These are phyloP conservation scores for Microbotryum lychnidis-dioicae DNA, from an alignment of 1,284 basidiomycete genomes.

Conservation along the genomic window DNA sequence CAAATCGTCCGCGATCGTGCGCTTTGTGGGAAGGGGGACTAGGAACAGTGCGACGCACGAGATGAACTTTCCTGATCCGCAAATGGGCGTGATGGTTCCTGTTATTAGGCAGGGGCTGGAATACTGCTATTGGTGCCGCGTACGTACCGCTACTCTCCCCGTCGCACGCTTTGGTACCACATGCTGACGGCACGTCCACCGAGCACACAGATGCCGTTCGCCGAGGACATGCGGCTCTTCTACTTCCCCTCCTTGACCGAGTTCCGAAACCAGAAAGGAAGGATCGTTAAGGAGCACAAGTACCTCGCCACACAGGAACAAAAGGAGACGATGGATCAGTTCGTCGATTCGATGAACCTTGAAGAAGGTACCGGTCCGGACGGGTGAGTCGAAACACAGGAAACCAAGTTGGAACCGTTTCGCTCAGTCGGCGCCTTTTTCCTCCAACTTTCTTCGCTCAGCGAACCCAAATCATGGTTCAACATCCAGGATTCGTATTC, in stretches of 20 bases:
- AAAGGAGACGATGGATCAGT: conserved; percentile 59
- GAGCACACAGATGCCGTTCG: conserved; percentile 72
- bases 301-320: conserved; percentile 75
- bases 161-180: background rate
- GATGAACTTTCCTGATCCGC: conserved; percentile 53
- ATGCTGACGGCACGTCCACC: background rate
- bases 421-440: background rate
- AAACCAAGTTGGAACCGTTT: too few relatives aligned
- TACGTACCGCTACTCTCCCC: conserved; percentile 38
- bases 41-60: background rate
- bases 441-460: conserved; percentile 35
- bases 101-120: conserved; percentile 48
- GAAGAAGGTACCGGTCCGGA: conserved; percentile 5
- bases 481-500: conserved; percentile 70
- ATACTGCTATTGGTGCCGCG: conserved; percentile 72
- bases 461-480: conserved; percentile 64
- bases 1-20: conserved; percentile 62
- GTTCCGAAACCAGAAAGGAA: conserved; percentile 67
- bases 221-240: conserved; percentile 82
- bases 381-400: conserved; percentile 10
- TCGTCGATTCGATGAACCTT: conserved; percentile 35
- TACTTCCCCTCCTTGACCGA: conserved; percentile 73
- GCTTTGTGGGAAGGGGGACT: conserved; percentile 56
- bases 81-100: conserved; percentile 63
- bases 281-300: conserved; percentile 62